Evolutionary conservation across 225 moss, liverwort and hornwort species (phyloP).

Genomic region (Lunularia cruciata): DNA sequence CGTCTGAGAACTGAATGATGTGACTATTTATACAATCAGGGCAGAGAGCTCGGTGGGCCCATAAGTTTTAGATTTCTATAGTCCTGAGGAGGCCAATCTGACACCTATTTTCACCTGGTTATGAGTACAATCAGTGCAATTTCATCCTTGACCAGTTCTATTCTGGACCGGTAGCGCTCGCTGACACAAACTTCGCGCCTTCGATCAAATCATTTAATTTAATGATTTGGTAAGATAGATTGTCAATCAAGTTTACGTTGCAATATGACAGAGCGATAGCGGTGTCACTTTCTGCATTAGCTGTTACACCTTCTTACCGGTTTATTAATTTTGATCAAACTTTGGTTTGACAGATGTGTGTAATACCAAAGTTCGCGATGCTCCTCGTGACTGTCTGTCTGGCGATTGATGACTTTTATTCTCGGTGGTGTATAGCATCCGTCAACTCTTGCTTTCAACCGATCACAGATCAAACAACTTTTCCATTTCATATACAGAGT

Average conservation of each 20-base stretch:
- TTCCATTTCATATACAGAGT: background rate
- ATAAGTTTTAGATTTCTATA: conserved; percentile 3
- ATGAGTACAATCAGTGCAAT: conserved; percentile 16
- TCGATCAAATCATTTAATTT: conserved; percentile 4
- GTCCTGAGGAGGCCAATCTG: conserved; percentile 8
- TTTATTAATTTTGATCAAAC: conserved; percentile 2
- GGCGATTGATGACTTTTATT: too few species aligned
- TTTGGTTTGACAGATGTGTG: background rate
- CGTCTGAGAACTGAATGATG: conserved; percentile 9
- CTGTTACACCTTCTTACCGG: background rate
- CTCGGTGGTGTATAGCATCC: too few species aligned
- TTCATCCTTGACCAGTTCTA: conserved; percentile 2
- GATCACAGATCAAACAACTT: too few species aligned
- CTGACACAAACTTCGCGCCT: conserved; percentile 11
- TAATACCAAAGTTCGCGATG: too few species aligned
- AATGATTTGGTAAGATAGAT: background rate
- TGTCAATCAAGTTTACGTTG: background rate
- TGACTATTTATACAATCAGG: conserved; percentile 18
- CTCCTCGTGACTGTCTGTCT: too few species aligned
- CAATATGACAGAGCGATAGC: background rate
- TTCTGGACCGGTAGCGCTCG: too few species aligned
- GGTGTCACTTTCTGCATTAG: too few species aligned
- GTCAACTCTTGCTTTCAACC: too few species aligned
- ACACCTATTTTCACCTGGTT: conserved; percentile 16
- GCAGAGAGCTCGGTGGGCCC: background rate